phyloP scores from a whole-genome alignment of 768 basidiomycete genomes.

The Kwoniella sp. region DNA sequence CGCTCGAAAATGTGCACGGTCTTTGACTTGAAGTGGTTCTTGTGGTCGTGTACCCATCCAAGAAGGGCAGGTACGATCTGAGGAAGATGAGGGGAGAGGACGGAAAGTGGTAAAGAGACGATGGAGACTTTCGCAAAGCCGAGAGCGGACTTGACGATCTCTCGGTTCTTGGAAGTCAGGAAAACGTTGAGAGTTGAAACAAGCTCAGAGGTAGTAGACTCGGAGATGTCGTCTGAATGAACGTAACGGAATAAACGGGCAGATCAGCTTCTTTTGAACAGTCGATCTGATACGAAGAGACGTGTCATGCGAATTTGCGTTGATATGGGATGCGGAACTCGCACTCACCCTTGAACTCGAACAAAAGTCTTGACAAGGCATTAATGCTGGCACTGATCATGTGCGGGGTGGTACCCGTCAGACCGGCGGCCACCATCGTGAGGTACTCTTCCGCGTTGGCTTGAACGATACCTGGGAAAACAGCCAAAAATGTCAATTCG shows the following conservation, averaged over 20 bases:
- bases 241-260: constrained; percentile 7
- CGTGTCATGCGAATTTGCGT: neutral
- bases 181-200: constrained; percentile 85
- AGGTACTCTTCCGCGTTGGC: constrained; percentile 88
- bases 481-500: neutral
- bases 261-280: neutral
- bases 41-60: constrained; percentile 94
- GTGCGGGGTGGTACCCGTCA: constrained; percentile 89
- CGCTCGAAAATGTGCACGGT: constrained; percentile 96
- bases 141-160: constrained; percentile 94
- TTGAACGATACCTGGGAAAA: constrained; percentile 18
- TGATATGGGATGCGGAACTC: neutral
- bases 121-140: constrained; percentile 93
- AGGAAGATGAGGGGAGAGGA: constrained; percentile 75
- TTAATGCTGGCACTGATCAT: constrained; percentile 98
- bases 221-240: constrained; percentile 66
- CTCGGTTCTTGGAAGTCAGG: constrained; percentile 83
- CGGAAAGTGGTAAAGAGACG: constrained; percentile 73
- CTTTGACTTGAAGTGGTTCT: constrained; percentile 97
- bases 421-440: constrained; percentile 93
- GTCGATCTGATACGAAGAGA: too few species aligned
- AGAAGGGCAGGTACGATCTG: constrained; percentile 80
- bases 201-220: constrained; percentile 77
- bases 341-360: constrained; percentile 85
- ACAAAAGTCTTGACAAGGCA: constrained; percentile 86